Conservation (phyloP, 164 flowering plant genomes). For the Protea cynaroides region DNA sequence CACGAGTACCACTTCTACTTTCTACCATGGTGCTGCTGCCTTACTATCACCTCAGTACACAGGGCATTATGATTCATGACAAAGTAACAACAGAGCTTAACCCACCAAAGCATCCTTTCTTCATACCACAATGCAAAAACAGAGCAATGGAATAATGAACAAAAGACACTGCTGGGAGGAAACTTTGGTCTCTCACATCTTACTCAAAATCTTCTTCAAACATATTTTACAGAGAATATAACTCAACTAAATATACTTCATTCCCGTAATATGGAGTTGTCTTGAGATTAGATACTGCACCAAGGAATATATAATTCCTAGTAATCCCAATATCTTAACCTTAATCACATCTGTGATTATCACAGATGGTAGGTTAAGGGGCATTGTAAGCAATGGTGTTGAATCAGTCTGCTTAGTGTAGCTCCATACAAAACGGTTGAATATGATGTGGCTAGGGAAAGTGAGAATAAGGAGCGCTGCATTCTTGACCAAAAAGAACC, state of each 20-base stretch:
- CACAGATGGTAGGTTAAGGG: constrained; percentile 78
- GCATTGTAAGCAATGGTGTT: constrained; percentile 61
- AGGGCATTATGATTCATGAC: too few species aligned
- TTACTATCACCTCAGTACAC: too few species aligned
- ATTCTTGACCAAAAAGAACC: constrained; percentile 92
- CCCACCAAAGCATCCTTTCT: too few species aligned
- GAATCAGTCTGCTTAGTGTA: constrained; percentile 63
- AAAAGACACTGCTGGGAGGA: background rate
- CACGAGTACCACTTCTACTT: too few species aligned
- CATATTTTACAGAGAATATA: constrained; percentile 15
- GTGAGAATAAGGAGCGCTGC: constrained; percentile 82
- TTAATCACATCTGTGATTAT: constrained; percentile 76
- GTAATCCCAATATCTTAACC: constrained; percentile 72
- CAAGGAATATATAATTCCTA: constrained; percentile 85
- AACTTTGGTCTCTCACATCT: constrained; percentile 1
- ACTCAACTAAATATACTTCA: constrained; percentile 74
- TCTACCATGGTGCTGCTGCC: too few species aligned
- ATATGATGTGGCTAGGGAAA: constrained; percentile 89
- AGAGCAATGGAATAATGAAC: too few species aligned
- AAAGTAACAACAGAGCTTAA: too few species aligned
- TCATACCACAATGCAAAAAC: too few species aligned
- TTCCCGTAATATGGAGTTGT: constrained; percentile 77
- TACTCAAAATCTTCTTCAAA: constrained; percentile 15
- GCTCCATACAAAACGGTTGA: constrained; percentile 93
- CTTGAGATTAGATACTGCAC: constrained; percentile 89